Evolutionary conservation across 2,329 filamentous ascomycete species (phyloP), one percentile per base, ranked within the genome.

Genomic region (Cryphonectria japonica): DNA sequence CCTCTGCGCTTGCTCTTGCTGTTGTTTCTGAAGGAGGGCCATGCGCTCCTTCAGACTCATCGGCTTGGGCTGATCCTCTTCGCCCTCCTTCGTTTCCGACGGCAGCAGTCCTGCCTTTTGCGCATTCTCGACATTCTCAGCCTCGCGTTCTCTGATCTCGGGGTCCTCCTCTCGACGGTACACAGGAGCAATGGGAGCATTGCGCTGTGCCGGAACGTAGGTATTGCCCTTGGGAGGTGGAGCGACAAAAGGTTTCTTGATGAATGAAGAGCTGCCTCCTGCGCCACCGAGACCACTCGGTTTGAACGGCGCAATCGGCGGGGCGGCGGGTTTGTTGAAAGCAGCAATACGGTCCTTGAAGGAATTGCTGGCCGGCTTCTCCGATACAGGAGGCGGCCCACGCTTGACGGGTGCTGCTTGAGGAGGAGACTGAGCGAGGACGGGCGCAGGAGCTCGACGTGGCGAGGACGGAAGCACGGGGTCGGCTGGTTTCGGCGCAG

Each of bases 181-280:
- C 32, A 94, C 80, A 82, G 92, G 97, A 64, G 91, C 86, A 6
- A 91, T 87, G 0, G 92, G 90, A 22, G 87, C 82, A 73, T 96
- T 92, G 32, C 91, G 89, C 41, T 87, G 86, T 4, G 93, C 91
- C 34, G 96, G 93, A 13, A 99, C 87, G 77, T 93, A 99, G 34
- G 95, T 92, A 83, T 98, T 92, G 75, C 94, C 92, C 80, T 94
- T 97, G 0, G 96, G 96, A 26, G 96, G 96, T 67, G 96, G 94
- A 3, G 96, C 93, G 70, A 99, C 95, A 77, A 98, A 99, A 0
- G 95, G 94, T 82, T 98, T 98, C 86, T 95, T 98, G 81, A 99
- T 91, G 78, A 98, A 98, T 68, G 86, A 86, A 73, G 87, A 86
- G 64, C 87, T 84, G 71, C 88, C 86, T 41, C 86, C 83, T 8